phyloP scores from a whole-genome alignment of 768 basidiomycete genomes.

The Clitopilus hobsonii region DNA sequence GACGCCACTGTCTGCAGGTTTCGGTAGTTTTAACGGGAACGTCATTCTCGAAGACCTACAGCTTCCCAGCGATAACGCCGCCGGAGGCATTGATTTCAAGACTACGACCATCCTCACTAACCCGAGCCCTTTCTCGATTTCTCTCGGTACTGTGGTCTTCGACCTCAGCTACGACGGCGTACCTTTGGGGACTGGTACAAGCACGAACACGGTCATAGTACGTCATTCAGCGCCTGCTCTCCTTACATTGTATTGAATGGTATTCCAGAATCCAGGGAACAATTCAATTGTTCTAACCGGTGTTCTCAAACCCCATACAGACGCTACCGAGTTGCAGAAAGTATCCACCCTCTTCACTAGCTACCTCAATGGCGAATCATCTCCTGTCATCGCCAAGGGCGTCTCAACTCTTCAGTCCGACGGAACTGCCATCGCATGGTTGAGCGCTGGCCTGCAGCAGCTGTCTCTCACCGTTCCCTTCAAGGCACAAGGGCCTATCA shows the following conservation, averaged over 20 bases:
- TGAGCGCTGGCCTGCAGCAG: slow-evolving; percentile 53
- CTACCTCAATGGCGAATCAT: slow-evolving; percentile 60
- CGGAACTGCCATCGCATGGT: slow-evolving; percentile 58
- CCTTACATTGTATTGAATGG: slow-evolving; percentile 3
- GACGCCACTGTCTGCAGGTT: slow-evolving; percentile 31
- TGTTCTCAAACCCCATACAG: slow-evolving; percentile 48
- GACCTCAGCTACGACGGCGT: slow-evolving; percentile 54
- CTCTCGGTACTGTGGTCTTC: slow-evolving; percentile 65
- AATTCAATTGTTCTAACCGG: slow-evolving; percentile 61
- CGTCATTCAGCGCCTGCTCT: slow-evolving; percentile 11
- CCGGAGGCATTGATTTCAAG: slow-evolving; percentile 63
- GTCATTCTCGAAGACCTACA: slow-evolving; percentile 54
- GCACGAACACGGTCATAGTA: slow-evolving; percentile 48
- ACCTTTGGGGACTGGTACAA: slow-evolving; percentile 51
- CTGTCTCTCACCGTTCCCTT: slow-evolving; percentile 64
- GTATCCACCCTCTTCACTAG: slow-evolving; percentile 65
- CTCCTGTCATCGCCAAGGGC: slow-evolving; percentile 57
- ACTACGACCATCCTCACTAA: slow-evolving; percentile 54
- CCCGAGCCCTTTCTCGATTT: slow-evolving; percentile 63
- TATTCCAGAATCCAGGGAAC: slow-evolving; percentile 44
- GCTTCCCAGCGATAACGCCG: slow-evolving; percentile 62
- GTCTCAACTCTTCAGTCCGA: slow-evolving; percentile 53
- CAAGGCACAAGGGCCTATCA: slow-evolving; percentile 41
- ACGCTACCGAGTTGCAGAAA: slow-evolving; percentile 35
- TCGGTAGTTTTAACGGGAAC: slow-evolving; percentile 56